These are phyloP conservation scores for Arabis alpina DNA, from an alignment of 345 rosid species.

Conservation along the genomic window DNA sequence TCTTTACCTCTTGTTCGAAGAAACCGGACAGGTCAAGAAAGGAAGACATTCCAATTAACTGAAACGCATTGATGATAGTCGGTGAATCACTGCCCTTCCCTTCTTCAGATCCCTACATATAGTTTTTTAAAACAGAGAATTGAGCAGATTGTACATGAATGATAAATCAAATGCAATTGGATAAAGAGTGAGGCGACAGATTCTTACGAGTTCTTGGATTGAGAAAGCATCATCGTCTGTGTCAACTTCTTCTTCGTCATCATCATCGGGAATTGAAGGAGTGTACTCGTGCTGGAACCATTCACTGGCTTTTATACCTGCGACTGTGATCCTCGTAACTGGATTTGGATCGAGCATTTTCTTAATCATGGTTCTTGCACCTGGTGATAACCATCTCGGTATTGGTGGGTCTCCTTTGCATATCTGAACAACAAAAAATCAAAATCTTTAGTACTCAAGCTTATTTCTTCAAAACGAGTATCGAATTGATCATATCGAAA, in stretches of 20 bases:
- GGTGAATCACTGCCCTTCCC: constrained; percentile 61
- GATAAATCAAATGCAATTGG: background rate
- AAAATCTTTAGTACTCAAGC: background rate
- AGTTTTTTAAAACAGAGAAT: constrained; percentile 19
- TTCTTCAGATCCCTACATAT: constrained; percentile 55
- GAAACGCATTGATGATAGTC: constrained; percentile 78
- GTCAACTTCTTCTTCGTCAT: constrained; percentile 66
- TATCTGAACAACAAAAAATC: constrained; percentile 50
- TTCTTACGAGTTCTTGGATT: constrained; percentile 61
- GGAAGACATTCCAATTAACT: constrained; percentile 96
- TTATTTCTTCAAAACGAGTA: constrained; percentile 12
- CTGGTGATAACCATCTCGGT: constrained; percentile 80
- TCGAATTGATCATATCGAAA: background rate
- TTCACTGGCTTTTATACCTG: constrained; percentile 65
- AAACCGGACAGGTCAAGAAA: constrained; percentile 92
- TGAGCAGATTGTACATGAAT: constrained; percentile 15
- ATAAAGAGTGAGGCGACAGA: background rate
- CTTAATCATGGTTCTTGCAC: constrained; percentile 73
- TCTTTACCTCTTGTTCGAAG: constrained; percentile 82
- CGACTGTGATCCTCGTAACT: constrained; percentile 61
- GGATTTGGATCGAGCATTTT: constrained; percentile 91
- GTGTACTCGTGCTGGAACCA: constrained; percentile 77
- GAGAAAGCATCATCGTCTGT: constrained; percentile 61
- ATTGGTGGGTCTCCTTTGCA: constrained; percentile 83
- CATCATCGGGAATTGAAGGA: constrained; percentile 69